Percentiles rank a stretch among this genome's conserved stretches.
Conservation (phyloP, 2,329 filamentous ascomycete genomes). For the Ophiosphaerella korrae region DNA sequence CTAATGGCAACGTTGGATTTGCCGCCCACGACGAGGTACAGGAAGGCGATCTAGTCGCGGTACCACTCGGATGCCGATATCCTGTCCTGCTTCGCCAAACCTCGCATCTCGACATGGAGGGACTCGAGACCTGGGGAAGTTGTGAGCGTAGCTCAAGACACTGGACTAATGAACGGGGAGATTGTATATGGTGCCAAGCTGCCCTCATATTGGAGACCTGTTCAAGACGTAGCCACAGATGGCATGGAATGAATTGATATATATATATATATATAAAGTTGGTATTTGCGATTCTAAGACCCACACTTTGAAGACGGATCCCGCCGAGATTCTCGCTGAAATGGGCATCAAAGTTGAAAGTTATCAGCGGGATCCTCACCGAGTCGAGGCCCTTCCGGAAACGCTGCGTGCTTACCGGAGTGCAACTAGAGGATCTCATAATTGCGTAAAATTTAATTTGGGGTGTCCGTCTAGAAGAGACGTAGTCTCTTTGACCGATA, state of each 20-base stretch:
- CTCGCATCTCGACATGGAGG: not conserved
- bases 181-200: conserved; percentile 4
- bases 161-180: conserved; percentile 7
- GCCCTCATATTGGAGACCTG: not conserved
- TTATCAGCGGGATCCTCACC: conserved; percentile 2
- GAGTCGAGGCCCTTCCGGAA: conserved; percentile 4
- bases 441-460: not conserved
- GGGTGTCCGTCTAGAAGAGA: too few relatives aligned
- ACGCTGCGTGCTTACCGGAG: conserved; percentile 6
- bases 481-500: too few relatives aligned
- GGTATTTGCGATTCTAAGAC: conserved; percentile 2
- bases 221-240: not conserved
- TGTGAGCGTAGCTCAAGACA: not conserved
- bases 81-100: conserved; percentile 2
- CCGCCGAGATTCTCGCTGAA: conserved; percentile 5
- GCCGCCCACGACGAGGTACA: not conserved
- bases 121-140: conserved; percentile 1
- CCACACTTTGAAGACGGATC: not conserved
- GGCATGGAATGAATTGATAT: not conserved
- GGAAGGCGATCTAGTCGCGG: conserved; percentile 2
- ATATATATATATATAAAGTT: not conserved
- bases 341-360: conserved; percentile 10
- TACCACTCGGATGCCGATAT: conserved; percentile 1
- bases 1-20: not conserved
- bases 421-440: conserved; percentile 4